Percentiles rank a stretch among this genome's conserved stretches.
Evolutionary conservation across 192 early-diverging fungal genomes (phyloP).

Genomic region (Pilaira anomala): DNA sequence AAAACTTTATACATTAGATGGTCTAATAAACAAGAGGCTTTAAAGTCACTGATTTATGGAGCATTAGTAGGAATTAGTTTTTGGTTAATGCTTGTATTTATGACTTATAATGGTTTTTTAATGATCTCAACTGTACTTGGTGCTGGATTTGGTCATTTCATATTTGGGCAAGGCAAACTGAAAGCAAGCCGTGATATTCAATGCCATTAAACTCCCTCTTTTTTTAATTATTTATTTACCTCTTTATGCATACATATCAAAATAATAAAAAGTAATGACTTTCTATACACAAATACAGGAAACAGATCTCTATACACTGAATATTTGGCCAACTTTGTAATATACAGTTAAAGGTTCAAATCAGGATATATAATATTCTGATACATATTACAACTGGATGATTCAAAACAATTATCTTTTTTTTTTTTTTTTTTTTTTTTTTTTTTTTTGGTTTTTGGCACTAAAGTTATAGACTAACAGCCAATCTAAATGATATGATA

Average conservation of each 20-base stretch:
- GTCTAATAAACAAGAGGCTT: constrained; percentile 44
- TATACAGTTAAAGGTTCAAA: too few species aligned
- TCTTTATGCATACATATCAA: neutral
- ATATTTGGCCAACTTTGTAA: too few species aligned
- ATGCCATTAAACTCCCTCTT: constrained; percentile 20
- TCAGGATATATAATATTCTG: too few species aligned
- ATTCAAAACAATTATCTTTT: too few species aligned
- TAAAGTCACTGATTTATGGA: constrained; percentile 63
- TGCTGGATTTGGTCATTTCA: constrained; percentile 62
- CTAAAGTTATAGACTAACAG: too few species aligned
- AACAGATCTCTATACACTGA: too few species aligned
- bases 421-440: too few species aligned
- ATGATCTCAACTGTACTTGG: constrained; percentile 66
- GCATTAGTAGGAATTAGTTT: constrained; percentile 65
- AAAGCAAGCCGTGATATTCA: constrained; percentile 24
- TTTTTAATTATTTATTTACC: neutral
- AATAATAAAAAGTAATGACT: too few species aligned
- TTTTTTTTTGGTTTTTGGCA: too few species aligned
- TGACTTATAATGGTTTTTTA: constrained; percentile 81
- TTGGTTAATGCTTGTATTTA: constrained; percentile 78
- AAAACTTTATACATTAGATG: neutral
- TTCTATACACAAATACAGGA: too few species aligned
- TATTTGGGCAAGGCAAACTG: constrained; percentile 37
- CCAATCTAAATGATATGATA: too few species aligned
- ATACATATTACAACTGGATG: too few species aligned